These are phyloP conservation scores for Apiospora saccharicola DNA, from an alignment of 2,329 filamentous ascomycete species.

Conservation along the genomic window DNA sequence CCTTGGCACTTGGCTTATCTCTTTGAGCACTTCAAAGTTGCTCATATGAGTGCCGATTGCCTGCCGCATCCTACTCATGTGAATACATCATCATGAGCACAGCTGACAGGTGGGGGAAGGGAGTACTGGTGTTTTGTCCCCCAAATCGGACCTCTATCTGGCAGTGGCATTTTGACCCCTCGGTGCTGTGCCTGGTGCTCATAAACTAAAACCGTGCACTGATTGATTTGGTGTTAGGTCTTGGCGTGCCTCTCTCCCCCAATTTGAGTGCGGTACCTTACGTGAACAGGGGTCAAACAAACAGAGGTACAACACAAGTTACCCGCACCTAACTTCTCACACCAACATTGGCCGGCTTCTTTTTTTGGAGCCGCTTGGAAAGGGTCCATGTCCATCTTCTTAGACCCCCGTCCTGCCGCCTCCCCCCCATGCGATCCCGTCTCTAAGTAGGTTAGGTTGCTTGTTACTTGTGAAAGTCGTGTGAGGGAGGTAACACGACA, in stretches of 20 bases:
- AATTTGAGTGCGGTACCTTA: constrained; percentile 4
- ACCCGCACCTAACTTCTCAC: neutral
- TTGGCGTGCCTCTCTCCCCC: neutral
- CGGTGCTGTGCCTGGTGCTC: neutral
- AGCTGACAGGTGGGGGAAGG: too few species aligned
- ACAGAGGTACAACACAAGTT: neutral
- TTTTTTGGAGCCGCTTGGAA: constrained; percentile 17
- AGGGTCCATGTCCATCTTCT: constrained; percentile 15
- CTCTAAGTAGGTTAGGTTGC: neutral
- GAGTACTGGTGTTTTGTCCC: too few species aligned
- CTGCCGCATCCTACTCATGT: neutral
- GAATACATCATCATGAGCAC: too few species aligned
- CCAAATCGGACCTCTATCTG: too few species aligned
- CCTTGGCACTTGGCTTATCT: neutral
- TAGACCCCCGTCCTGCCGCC: neutral
- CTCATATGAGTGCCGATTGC: too few species aligned
- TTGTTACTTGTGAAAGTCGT: constrained; percentile 13
- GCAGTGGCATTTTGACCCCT: neutral
- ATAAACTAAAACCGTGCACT: neutral
- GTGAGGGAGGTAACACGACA: constrained; percentile 17
- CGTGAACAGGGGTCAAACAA: neutral
- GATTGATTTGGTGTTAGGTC: neutral
- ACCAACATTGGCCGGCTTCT: constrained; percentile 11
- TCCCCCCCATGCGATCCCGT: constrained; percentile 2
- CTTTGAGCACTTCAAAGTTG: neutral